Evolutionary conservation across 2,329 filamentous ascomycete genomes (phyloP).

Genomic region (Talaromyces sp.): DNA sequence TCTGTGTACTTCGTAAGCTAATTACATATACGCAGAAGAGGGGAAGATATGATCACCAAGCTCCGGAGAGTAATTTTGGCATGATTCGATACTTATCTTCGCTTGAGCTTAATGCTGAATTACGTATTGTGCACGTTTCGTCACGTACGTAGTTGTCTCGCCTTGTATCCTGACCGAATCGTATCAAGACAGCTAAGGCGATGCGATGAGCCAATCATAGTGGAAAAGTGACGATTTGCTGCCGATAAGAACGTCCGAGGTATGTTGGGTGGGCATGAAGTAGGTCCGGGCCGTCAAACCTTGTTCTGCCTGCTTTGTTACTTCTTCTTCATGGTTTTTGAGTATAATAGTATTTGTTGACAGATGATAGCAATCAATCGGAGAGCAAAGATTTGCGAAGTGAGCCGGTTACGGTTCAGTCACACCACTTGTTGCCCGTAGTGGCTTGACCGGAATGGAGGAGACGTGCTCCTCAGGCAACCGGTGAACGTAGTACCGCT

Average conservation of each 20-base stretch:
- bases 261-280: conserved; percentile 6
- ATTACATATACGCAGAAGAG: neutral
- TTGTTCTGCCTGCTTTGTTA: conserved; percentile 9
- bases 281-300: conserved; percentile 15
- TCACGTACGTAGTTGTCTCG: neutral
- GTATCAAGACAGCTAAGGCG: neutral
- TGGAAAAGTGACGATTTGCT: neutral
- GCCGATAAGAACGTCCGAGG: conserved; percentile 13
- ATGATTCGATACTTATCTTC: neutral
- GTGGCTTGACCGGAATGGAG: neutral
- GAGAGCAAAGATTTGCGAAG: neutral
- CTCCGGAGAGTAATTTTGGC: neutral
- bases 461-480: neutral
- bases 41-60: neutral
- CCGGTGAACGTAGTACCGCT: neutral
- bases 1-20: neutral
- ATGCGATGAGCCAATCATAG: neutral
- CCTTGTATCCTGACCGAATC: neutral
- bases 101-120: neutral
- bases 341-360: neutral
- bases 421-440: neutral
- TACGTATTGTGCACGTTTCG: neutral
- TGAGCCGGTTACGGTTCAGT: neutral
- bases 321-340: neutral
- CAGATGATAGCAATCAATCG: neutral